Evolutionary conservation across 371 early-diverging fungal genomes (phyloP), one percentile per base, ranked within the genome.

Genomic region (Phascolomyces articulosus): DNA sequence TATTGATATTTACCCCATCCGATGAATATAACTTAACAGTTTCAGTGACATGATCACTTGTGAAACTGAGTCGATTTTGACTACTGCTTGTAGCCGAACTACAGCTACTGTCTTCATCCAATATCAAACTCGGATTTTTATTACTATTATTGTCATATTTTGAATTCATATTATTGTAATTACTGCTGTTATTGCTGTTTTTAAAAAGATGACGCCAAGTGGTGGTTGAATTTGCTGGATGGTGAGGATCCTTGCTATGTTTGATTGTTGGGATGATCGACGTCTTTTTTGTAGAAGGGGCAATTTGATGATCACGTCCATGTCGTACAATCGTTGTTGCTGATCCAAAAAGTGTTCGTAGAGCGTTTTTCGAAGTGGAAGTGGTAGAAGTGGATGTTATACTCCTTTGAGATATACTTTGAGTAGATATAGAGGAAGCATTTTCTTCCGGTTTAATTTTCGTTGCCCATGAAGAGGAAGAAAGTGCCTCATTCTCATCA

Each of bases 261-360:
- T n/a, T n/a, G 4, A n/a, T 16, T 18, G 4, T n/a, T 1, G 44
- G 44, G 15, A 51, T 20, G 47, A 20, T 47, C 15, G n/a, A n/a
- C 8, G 47, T 0, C 23, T 18, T n/a, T 51, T 51, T 51, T 24
- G 51, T 23, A 1, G 51, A 23, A 18, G 51, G 51, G 4, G 51
- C 4, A 18, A 51, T 24, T 24, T 51, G 51, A 51, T 51, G 51
- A 23, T 51, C 51, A n/a, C 51, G 51, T 6, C 51, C 51, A 51
- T 51, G 51, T 51, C 51, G 51, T 10, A 51, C 51, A 51, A 51
- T 51, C 3, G 24, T 51, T 24, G 51, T 23, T 51, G 40, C 57
- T 16, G 57, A 57, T 57, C 57, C 57, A 57, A 57, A 57, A 24
- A 57, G 21, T 20, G 40, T 57, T 0, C 57, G 34, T 38, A 57